A percentile compares a stretch with the other conserved stretches of the same genome.
phyloP scores from a whole-genome alignment of 2,329 filamentous ascomycete genomes.

The Purpureocillium takamizusanense region DNA sequence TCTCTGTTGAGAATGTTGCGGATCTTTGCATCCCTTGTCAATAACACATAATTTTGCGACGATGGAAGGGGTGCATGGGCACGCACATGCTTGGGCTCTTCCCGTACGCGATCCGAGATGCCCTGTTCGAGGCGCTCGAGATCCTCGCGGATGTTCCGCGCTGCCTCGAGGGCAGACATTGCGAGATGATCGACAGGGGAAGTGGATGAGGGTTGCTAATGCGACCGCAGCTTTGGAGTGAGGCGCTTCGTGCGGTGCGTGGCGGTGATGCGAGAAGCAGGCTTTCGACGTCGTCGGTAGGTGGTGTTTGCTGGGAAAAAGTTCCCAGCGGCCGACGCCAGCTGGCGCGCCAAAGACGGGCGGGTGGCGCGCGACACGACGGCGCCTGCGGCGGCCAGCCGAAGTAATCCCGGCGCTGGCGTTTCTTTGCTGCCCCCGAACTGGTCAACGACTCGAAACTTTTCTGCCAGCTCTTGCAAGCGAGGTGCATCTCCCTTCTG shows the following conservation, averaged over 20 bases:
- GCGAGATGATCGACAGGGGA: too few species aligned
- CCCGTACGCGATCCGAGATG: constrained; percentile 77
- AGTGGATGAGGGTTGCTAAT: too few species aligned
- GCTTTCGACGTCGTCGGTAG: neutral
- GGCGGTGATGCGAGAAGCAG: too few species aligned
- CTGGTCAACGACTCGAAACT: constrained; percentile 18
- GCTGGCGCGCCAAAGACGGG: constrained; percentile 2
- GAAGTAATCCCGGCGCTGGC: constrained; percentile 19
- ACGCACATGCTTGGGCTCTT: constrained; percentile 81
- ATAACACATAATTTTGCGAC: constrained; percentile 2
- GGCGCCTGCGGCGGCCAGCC: constrained; percentile 7
- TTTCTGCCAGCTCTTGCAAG: constrained; percentile 7
- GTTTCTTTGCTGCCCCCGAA: constrained; percentile 1
- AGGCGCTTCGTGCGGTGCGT: too few species aligned
- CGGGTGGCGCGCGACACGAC: neutral
- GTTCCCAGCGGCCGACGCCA: constrained; percentile 4
- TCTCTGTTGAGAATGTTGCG: constrained; percentile 84
- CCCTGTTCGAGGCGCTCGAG: constrained; percentile 92
- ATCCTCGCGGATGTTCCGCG: constrained; percentile 91
- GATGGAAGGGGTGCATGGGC: neutral
- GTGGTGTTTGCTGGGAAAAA: neutral
- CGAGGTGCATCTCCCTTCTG: neutral
- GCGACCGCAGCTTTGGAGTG: too few species aligned
- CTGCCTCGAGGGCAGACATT: constrained; percentile 87
- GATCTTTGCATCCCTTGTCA: constrained; percentile 44